Conservation (phyloP, 805 yeast genomes). For the Ogataea nakhonphanomensis region DNA sequence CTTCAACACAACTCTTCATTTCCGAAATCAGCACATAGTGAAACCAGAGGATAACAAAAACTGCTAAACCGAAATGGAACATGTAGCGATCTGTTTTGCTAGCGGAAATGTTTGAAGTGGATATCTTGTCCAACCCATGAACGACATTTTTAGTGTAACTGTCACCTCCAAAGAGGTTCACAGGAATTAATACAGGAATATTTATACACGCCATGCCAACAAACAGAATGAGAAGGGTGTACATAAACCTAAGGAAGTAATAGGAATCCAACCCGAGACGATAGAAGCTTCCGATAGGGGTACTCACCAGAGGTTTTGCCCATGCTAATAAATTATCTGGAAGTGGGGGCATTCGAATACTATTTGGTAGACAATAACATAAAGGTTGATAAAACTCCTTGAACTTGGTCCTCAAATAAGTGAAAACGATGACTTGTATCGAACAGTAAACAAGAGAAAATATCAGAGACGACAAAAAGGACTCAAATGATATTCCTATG, state of each 20-base stretch:
- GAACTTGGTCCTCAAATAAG: conserved; percentile 35
- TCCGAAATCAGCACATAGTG: conserved; percentile 58
- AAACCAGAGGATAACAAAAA: conserved; percentile 52
- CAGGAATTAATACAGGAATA: conserved; percentile 59
- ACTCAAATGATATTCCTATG: conserved; percentile 54
- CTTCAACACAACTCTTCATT: conserved; percentile 45
- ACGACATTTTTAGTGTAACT: conserved; percentile 17
- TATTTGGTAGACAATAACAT: conserved; percentile 40
- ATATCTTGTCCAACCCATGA: conserved; percentile 60
- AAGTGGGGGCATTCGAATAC: conserved; percentile 37
- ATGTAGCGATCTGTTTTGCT: conserved; percentile 46
- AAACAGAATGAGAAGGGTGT: conserved; percentile 49
- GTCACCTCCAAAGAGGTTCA: conserved; percentile 48
- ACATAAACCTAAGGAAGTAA: conserved; percentile 62
- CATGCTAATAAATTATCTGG: conserved; percentile 51
- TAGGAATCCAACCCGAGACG: conserved; percentile 70
- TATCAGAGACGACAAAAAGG: conserved; percentile 53
- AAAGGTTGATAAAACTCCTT: conserved; percentile 54
- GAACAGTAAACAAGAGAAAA: conserved; percentile 53
- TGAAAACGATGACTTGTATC: conserved; percentile 46
- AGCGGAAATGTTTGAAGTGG: conserved; percentile 66
- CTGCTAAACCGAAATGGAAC: conserved; percentile 60
- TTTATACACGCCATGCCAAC: conserved; percentile 49
- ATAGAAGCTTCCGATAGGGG: conserved; percentile 41
- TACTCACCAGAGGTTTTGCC: conserved; percentile 42